These are phyloP conservation scores for Prunus padus DNA, from an alignment of 306 rosid genomes.

Conservation along the genomic window DNA sequence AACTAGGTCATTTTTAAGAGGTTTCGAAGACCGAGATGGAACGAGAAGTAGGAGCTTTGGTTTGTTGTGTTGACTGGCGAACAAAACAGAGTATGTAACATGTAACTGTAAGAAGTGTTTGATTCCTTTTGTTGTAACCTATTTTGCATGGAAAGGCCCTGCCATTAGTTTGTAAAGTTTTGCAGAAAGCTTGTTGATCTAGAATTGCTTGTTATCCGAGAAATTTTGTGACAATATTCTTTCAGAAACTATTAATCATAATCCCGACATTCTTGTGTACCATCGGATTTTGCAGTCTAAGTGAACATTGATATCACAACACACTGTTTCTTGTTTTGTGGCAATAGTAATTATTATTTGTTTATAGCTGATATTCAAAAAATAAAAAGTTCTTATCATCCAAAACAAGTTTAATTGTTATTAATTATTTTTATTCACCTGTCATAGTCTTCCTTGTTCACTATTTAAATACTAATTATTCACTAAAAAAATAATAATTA, in stretches of 20 bases:
- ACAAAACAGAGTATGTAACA: slow-evolving; percentile 24
- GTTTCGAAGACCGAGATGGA: slow-evolving; percentile 64
- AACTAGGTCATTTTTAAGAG: slow-evolving; percentile 68
- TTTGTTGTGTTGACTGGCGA: slow-evolving; percentile 49
- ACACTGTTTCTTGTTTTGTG: no score
- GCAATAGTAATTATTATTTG: no score
- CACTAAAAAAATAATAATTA: no score
- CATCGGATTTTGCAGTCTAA: not conserved
- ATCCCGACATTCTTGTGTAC: no score
- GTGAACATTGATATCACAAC: not conserved
- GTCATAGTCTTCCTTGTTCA: no score
- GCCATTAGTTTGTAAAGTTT: slow-evolving; percentile 26
- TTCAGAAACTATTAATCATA: slow-evolving; percentile 4
- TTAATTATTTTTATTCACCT: no score
- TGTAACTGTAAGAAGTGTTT: slow-evolving; percentile 17
- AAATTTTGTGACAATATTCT: slow-evolving; percentile 45
- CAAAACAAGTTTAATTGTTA: no score
- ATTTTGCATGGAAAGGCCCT: not conserved
- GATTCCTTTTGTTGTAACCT: slow-evolving; percentile 13
- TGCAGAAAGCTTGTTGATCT: slow-evolving; percentile 30
- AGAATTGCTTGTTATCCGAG: slow-evolving; percentile 14
- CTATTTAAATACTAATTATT: no score
- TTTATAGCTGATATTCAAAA: no score
- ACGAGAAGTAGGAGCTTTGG: slow-evolving; percentile 47
- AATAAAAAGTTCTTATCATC: no score